Percentiles rank a stretch among this genome's conserved stretches.
Conservation (phyloP, 495 filamentous ascomycete genomes). For the Hypoxylon trugodes region DNA sequence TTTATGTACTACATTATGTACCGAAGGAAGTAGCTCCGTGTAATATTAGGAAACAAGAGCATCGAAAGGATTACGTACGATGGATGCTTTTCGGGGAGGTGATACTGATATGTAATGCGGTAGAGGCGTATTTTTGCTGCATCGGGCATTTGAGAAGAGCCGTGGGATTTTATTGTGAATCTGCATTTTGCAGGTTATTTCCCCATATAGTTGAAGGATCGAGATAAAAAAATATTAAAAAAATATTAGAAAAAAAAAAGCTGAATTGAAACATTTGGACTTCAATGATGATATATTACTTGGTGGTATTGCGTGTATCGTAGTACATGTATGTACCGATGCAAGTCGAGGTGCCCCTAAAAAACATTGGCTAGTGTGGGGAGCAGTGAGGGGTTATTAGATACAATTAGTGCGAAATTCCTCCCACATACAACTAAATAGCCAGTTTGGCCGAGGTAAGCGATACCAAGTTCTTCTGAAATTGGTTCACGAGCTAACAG, state of each 20-base stretch:
- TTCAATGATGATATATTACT: too few species aligned
- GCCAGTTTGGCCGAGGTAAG: conserved; percentile 38
- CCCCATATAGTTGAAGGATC: too few species aligned
- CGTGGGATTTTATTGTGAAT: too few species aligned
- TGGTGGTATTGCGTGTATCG: too few species aligned
- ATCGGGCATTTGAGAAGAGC: too few species aligned
- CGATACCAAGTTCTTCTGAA: not conserved
- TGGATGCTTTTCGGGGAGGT: not conserved
- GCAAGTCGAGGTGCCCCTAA: not conserved
- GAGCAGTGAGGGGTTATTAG: not conserved
- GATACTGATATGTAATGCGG: not conserved
- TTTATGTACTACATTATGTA: conserved; percentile 18
- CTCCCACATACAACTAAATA: too few species aligned
- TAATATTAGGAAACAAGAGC: conserved; percentile 18
- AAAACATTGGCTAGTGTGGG: not conserved
- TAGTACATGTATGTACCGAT: too few species aligned
- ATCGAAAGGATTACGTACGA: conserved; percentile 7
- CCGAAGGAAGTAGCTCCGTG: conserved; percentile 1
- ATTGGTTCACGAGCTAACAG: conserved; percentile 9
- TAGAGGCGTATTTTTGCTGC: too few species aligned
- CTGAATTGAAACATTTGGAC: too few species aligned
- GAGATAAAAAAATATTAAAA: too few species aligned
- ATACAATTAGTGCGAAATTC: not conserved
- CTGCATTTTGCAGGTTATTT: too few species aligned
- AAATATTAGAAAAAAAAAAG: too few species aligned